These are phyloP conservation scores for Entelexis sorbosivorans DNA, from an alignment of 1,139 yeast species.

Conservation along the genomic window DNA sequence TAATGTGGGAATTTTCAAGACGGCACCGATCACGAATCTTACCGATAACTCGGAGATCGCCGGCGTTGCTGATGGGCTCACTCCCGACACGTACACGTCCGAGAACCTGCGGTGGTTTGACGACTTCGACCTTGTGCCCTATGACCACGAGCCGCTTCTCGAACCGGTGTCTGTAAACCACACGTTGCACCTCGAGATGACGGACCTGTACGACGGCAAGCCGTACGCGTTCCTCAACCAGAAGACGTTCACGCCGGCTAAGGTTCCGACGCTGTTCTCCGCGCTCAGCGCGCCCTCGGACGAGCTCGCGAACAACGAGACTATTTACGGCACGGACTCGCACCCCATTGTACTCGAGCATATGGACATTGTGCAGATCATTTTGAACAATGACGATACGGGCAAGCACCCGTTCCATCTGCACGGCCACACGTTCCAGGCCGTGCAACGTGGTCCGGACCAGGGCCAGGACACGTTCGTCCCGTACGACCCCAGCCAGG, in stretches of 20 bases:
- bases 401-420: conserved; percentile 89
- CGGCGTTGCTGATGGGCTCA: conserved; percentile 19
- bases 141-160: conserved; percentile 39
- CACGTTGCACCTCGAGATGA: conserved; percentile 60
- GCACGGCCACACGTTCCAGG: conserved; percentile 79
- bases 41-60: conserved; percentile 18
- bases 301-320: conserved; percentile 37
- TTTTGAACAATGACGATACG: conserved; percentile 64
- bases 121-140: conserved; percentile 43
- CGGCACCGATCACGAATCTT: conserved; percentile 29
- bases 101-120: conserved; percentile 31
- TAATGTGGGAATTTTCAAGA: conserved; percentile 27
- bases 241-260: conserved; percentile 63
- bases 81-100: conserved; percentile 19
- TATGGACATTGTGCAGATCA: conserved; percentile 54
- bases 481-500: conserved; percentile 21
- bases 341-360: conserved; percentile 59
- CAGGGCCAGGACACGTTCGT: conserved; percentile 39
- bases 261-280: conserved; percentile 69
- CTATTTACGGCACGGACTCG: conserved; percentile 71
- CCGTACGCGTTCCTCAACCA: conserved; percentile 88
- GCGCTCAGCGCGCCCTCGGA: conserved; percentile 60
- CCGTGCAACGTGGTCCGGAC: conserved; percentile 34
- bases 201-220: conserved; percentile 67
- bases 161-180: conserved; percentile 60